These are phyloP conservation scores for Penicillium sp. DNA, from an alignment of 2,329 filamentous ascomycete species.

Conservation along the genomic window DNA sequence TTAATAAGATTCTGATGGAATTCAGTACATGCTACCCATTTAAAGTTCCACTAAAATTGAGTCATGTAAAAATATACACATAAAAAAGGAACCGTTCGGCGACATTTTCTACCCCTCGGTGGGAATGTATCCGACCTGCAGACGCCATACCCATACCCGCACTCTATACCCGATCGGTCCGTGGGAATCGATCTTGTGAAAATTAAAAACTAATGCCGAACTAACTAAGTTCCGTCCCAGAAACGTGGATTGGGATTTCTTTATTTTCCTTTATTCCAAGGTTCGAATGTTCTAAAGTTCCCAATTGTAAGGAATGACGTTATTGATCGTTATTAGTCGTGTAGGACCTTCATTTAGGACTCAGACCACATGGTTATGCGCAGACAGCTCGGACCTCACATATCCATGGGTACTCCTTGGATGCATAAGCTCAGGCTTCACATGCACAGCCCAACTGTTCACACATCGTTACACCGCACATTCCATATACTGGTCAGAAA, in stretches of 20 bases:
- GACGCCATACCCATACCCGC: not conserved
- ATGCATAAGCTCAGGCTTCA: not conserved
- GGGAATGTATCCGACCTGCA: not conserved
- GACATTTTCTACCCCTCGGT: slow-evolving; percentile 1
- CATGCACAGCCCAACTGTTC: not conserved
- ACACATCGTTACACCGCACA: no score
- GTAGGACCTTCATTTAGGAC: no score
- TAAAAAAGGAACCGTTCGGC: not conserved
- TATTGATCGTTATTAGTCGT: no score
- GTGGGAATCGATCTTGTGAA: not conserved
- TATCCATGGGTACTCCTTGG: no score
- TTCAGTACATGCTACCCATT: no score
- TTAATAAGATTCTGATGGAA: no score
- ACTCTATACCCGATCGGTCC: not conserved
- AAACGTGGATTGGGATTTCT: not conserved
- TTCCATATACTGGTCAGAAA: no score
- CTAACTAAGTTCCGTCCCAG: not conserved
- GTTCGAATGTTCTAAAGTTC: no score
- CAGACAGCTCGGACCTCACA: no score
- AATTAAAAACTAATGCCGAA: not conserved
- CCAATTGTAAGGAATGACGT: no score
- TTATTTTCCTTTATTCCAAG: not conserved
- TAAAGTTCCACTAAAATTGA: not conserved
- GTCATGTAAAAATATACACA: no score
- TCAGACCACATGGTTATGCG: no score